Base-by-base conservation (phyloP, 805 yeast genomes). In the Ogataea salicorniae region DNA sequence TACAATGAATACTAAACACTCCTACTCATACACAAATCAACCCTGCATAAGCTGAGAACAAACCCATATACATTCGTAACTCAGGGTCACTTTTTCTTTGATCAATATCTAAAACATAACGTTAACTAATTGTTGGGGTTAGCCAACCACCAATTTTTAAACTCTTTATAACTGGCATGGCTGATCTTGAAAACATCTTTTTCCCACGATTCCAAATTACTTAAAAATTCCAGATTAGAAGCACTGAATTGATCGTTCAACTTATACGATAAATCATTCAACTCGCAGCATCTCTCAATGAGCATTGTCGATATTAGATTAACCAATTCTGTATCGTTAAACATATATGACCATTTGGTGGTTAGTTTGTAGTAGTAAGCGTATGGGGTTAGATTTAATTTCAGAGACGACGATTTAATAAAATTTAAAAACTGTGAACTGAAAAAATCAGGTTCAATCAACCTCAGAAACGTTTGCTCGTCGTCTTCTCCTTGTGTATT, bases 161-260 rank as follows among this genome's bases (percentile, higher is more conserved):
- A 46, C 17, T 62, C 64, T 41, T 56, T 55, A 48, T 57, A 62
- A 1, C 62, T 53, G 45, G 73, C 80, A 48, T 80, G 75, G 2
- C 88, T 73, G 14, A 62, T 57, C 48, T 72, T 77, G 63, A 76
- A 84, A 20, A 86, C 58, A 34, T 64, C 66, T 62, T 79, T 83
- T 58, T 90, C 97, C 61, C 79, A 83, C 58, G 83, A 88, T 60
- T 90, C 97, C 51, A 90, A 68, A 5, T 83, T 80, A 49, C 76
- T 71, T 40, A 87, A 57, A 55, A 90, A 86, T 37, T 61, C 62
- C n/a, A 53, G 51, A 37, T 63, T 63, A 18, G 49, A 57, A n/a
- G 63, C 59, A 6, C 57, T 56, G 41, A 60, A 58, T 17, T 55
- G 57, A 29, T 61, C 63, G 29, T 46, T 74, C 69, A 51, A 70